Evolutionary conservation across 257 asterid genomes (phyloP).

Genomic region (Thymus mandschuricus): DNA sequence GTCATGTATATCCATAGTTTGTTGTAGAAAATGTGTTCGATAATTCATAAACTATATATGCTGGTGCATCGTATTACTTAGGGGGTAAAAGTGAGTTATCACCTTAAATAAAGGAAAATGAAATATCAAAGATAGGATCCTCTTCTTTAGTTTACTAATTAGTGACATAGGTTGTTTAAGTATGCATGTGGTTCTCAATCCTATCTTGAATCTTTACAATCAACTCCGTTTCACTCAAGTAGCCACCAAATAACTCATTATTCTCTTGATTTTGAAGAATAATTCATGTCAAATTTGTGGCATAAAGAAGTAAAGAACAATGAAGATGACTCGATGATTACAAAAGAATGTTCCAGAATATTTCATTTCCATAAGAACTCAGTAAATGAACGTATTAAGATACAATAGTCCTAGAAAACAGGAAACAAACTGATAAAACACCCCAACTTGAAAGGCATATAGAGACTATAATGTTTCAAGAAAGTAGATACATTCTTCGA

Average conservation of each 20-base stretch:
- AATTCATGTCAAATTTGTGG: background rate
- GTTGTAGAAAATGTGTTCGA: background rate
- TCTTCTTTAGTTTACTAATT: constrained; percentile 9
- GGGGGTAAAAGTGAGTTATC: background rate
- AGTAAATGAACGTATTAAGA: background rate
- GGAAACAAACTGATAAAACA: constrained; percentile 2
- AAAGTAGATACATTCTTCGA: constrained; percentile 12
- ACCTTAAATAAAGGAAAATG: background rate
- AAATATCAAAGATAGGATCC: background rate
- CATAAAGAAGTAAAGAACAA: background rate
- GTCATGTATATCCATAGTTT: background rate
- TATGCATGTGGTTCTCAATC: background rate
- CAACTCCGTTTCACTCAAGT: background rate
- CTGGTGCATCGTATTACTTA: constrained; percentile 5
- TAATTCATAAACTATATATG: background rate
- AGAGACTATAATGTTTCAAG: constrained; percentile 17
- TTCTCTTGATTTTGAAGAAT: too few species aligned
- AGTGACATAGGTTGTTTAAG: background rate
- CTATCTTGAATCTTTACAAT: background rate
- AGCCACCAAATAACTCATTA: background rate
- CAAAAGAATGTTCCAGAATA: background rate
- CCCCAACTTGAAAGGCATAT: background rate
- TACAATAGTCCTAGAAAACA: constrained; percentile 3
- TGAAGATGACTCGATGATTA: constrained; percentile 3
- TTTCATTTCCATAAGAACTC: background rate